Base-by-base conservation (phyloP, 2,329 filamentous ascomycete species). In the Scytalidium sp. region DNA sequence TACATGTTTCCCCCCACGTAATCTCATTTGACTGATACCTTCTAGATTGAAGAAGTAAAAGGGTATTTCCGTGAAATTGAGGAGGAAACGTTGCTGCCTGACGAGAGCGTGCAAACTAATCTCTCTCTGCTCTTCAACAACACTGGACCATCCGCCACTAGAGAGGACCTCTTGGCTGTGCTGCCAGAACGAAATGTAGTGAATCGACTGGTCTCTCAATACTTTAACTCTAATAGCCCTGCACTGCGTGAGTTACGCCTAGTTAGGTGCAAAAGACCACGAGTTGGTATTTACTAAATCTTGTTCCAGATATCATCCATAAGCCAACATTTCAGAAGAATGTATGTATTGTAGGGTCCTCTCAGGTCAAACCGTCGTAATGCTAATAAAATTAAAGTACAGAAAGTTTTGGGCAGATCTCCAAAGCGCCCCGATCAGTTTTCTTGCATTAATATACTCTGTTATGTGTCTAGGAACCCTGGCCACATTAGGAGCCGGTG, bases 11-110 rank as follows among this genome's bases (percentile, higher is more conserved):
- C 19, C 5, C 3, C 13, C 19, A 44, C 21, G 3, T 20, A 44
- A 44, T 10, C 25, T 15, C 15, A 22, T 44, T 44, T 44, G 17
- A 45, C 22, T 32, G 15, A 32, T 40, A 39, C 19, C 13, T 17
- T 36, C 5, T 55, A 80, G 75, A 80, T 83, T 41, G 75, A 80
- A 55, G 78, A 81, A 43, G 63, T 82, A 19, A 80, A 81, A 60
- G 70, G 67, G 49, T 80, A 78, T 55, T 80, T 81, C 60, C 76
- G 80, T 63, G 41, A 62, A 60, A 13, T 13, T 29, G 25, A 13
- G 13, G 25, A 7, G 25, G 13, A n/a, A n/a, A 36, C 7, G 32
- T n/a, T 36, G 15, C 32, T 15, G 15, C 7, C 6, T 5, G 13
- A 7, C 11, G 15, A 15, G 13, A 9, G 13, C 32, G 17, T 15